Percentiles rank a stretch among this genome's conserved stretches.
phyloP scores from a whole-genome alignment of 1,139 yeast genomes.

The Lodderomyces margitis region DNA sequence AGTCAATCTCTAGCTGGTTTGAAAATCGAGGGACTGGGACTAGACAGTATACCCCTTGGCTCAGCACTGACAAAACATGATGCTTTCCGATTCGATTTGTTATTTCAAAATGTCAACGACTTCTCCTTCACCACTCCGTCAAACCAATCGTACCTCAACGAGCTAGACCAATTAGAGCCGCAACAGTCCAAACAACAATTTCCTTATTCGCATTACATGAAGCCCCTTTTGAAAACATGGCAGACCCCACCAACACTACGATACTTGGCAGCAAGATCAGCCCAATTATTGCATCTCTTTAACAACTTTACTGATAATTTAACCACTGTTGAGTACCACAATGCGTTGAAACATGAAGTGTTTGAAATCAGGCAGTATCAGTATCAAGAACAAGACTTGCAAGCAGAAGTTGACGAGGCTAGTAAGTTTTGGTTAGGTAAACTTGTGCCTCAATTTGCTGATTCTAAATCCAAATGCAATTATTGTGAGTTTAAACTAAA shows the following conservation, averaged over 20 bases:
- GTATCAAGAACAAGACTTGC: constrained; percentile 29
- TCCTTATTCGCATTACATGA: neutral
- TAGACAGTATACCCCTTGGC: too few species aligned
- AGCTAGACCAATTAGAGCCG: neutral
- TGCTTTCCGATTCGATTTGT: constrained; percentile 1
- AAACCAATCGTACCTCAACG: neutral
- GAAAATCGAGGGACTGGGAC: neutral
- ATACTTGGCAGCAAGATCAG: constrained; percentile 53
- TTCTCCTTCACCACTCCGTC: neutral
- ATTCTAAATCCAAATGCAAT: constrained; percentile 43
- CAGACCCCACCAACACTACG: constrained; percentile 52
- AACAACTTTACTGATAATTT: constrained; percentile 32
- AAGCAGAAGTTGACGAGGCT: constrained; percentile 29
- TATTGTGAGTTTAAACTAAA: constrained; percentile 48
- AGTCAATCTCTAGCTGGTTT: neutral
- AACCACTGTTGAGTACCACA: constrained; percentile 54
- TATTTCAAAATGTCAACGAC: constrained; percentile 1
- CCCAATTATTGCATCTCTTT: constrained; percentile 45
- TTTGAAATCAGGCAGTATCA: constrained; percentile 39
- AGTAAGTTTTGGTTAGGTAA: constrained; percentile 56
- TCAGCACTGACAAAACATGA: neutral
- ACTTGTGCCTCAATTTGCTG: constrained; percentile 41
- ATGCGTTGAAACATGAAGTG: constrained; percentile 27
- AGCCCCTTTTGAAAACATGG: constrained; percentile 41
- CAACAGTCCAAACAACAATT: neutral